Conservation (phyloP, 805 yeast genomes). For the Sugiyamaella valdiviana region DNA sequence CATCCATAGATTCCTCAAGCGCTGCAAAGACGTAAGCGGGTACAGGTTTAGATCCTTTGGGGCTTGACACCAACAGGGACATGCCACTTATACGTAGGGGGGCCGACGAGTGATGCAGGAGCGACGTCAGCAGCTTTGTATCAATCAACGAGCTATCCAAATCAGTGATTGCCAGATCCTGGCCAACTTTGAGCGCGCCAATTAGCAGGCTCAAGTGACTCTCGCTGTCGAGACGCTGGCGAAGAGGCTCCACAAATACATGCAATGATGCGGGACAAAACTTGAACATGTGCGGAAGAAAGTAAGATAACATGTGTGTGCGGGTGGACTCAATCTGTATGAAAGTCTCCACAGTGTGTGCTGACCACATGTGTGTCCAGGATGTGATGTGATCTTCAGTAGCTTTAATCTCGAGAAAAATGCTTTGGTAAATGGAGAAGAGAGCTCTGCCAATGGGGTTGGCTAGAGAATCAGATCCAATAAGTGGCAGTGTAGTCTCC, state of each 20-base stretch:
- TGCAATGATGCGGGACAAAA: constrained; percentile 41
- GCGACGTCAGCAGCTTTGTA: constrained; percentile 28
- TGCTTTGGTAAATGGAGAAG: constrained; percentile 14
- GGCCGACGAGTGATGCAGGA: constrained; percentile 44
- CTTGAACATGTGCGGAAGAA: constrained; percentile 59
- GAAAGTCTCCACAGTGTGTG: constrained; percentile 35
- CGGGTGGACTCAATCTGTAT: constrained; percentile 28
- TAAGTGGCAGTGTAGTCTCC: constrained; percentile 41
- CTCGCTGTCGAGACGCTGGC: constrained; percentile 14
- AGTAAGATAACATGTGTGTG: constrained; percentile 49
- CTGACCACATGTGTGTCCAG: constrained; percentile 54
- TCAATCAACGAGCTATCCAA: constrained; percentile 43
- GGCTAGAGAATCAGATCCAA: constrained; percentile 56
- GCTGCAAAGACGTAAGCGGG: constrained; percentile 40
- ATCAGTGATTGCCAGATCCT: constrained; percentile 45
- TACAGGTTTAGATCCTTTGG: constrained; percentile 56
- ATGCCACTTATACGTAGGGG: constrained; percentile 48
- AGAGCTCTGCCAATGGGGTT: constrained; percentile 39
- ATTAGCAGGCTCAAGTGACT: constrained; percentile 39
- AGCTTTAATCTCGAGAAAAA: constrained; percentile 4
- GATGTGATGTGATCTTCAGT: constrained; percentile 17
- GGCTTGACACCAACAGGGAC: constrained; percentile 54
- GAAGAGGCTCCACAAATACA: constrained; percentile 33
- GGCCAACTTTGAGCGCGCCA: constrained; percentile 58
- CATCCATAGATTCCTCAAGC: constrained; percentile 40